Conservation (phyloP, 345 rosid species). For the Rhodomyrtus tomentosa region DNA sequence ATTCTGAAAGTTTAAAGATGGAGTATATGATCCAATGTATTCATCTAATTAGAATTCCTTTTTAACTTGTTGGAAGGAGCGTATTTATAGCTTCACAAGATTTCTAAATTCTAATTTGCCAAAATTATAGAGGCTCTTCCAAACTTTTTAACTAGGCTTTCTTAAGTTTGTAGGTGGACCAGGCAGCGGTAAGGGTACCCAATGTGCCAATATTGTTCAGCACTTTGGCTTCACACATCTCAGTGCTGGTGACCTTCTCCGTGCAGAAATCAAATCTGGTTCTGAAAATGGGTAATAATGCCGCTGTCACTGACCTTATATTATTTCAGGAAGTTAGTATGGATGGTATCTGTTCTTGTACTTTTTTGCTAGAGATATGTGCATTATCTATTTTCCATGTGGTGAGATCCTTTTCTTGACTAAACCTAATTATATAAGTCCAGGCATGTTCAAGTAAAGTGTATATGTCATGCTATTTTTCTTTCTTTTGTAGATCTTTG, state of each 20-base stretch:
- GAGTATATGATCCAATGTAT: background rate
- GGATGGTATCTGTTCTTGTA: background rate
- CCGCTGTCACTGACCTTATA: background rate
- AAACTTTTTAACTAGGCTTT: background rate
- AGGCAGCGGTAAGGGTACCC: constrained; percentile 83
- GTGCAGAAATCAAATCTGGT: constrained; percentile 52
- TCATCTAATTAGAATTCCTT: background rate
- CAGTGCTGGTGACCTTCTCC: constrained; percentile 76
- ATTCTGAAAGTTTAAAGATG: background rate
- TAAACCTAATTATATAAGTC: background rate
- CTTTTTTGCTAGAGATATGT: background rate
- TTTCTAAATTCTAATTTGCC: background rate
- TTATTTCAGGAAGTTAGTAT: background rate
- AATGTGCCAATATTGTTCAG: constrained; percentile 43
- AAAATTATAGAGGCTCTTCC: background rate
- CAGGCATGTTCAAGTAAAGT: background rate
- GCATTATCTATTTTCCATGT: background rate
- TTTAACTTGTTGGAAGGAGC: background rate
- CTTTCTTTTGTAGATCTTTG: background rate
- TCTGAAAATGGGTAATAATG: constrained; percentile 52
- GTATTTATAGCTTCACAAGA: background rate
- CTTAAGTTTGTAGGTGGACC: constrained; percentile 58
- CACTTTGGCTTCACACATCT: constrained; percentile 65
- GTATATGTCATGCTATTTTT: background rate
- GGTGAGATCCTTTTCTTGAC: background rate